phyloP scores from a whole-genome alignment of 73 alveolate genomes.

The Stentor roeselii region DNA sequence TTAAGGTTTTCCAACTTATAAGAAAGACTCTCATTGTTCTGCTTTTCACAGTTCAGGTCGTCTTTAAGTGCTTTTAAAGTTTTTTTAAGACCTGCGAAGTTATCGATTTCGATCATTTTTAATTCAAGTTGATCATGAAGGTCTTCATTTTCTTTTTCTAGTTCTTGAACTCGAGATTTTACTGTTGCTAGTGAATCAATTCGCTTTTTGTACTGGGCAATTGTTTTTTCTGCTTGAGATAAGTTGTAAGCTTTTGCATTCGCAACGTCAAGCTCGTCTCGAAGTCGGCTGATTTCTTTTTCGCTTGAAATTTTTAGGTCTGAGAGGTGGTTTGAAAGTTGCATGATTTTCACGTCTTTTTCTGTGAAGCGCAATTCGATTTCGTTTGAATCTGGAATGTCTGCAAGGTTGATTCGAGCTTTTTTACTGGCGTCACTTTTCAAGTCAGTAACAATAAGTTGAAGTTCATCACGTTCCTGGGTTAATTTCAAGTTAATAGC shows the following conservation, averaged over 20 bases:
- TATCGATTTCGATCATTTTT: background rate
- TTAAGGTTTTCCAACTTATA: background rate
- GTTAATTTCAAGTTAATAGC: background rate
- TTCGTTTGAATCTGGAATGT: background rate
- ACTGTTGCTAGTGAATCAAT: background rate
- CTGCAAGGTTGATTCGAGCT: background rate
- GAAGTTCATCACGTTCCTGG: constrained; percentile 12
- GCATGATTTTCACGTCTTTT: background rate
- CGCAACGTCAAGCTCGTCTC: constrained; percentile 16
- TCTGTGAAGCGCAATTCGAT: background rate
- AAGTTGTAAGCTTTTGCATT: background rate
- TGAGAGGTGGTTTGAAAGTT: background rate
- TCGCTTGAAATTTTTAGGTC: background rate
- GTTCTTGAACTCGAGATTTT: background rate
- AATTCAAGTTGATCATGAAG: background rate
- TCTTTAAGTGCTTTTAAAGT: background rate
- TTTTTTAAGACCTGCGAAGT: background rate
- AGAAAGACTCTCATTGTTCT: background rate
- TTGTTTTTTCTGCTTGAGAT: constrained; percentile 15
- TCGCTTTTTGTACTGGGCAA: background rate
- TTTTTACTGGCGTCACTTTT: background rate
- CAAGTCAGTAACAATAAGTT: background rate
- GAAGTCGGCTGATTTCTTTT: background rate
- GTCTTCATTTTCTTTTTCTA: background rate
- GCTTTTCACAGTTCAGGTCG: background rate